These are phyloP conservation scores for Castanea crenata DNA, from an alignment of 306 rosid genomes.

Conservation along the genomic window DNA sequence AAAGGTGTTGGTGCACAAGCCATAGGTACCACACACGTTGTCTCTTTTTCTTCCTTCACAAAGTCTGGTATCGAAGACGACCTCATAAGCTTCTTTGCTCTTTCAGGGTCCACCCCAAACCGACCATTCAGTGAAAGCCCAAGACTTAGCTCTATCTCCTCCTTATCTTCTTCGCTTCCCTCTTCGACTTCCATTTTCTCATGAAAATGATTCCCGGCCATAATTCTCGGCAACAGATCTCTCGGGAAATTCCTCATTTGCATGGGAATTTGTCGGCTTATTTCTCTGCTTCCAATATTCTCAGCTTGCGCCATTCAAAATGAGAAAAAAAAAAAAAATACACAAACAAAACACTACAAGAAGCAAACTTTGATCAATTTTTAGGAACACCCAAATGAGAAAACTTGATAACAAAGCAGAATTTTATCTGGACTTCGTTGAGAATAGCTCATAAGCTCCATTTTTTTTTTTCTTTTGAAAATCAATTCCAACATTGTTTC, in stretches of 20 bases:
- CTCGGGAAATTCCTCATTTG: constrained; percentile 28
- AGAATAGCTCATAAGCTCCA: constrained; percentile 4
- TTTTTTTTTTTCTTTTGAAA: not conserved
- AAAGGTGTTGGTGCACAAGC: constrained; percentile 24
- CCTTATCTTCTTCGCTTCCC: constrained; percentile 9
- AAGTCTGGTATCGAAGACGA: constrained; percentile 61
- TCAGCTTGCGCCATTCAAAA: constrained; percentile 43
- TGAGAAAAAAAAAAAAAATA: not conserved
- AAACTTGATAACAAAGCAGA: not conserved
- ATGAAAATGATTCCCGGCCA: constrained; percentile 26
- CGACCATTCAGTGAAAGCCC: constrained; percentile 83
- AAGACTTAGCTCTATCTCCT: constrained; percentile 58
- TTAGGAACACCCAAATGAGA: not conserved
- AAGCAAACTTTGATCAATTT: not conserved
- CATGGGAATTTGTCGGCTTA: constrained; percentile 11
- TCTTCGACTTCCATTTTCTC: constrained; percentile 22
- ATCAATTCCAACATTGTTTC: constrained; percentile 2
- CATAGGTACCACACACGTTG: constrained; percentile 6
- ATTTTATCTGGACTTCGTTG: not conserved
- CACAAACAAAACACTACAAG: not conserved
- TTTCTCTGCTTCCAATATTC: constrained; percentile 23
- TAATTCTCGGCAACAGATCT: constrained; percentile 48
- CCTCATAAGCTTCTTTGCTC: constrained; percentile 47
- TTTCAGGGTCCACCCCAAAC: constrained; percentile 69
- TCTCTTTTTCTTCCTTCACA: constrained; percentile 18